A percentile compares a stretch with the other conserved stretches of the same genome.
phyloP scores from a whole-genome alignment of 495 filamentous ascomycete genomes.

The Penicillium robsamsonii region DNA sequence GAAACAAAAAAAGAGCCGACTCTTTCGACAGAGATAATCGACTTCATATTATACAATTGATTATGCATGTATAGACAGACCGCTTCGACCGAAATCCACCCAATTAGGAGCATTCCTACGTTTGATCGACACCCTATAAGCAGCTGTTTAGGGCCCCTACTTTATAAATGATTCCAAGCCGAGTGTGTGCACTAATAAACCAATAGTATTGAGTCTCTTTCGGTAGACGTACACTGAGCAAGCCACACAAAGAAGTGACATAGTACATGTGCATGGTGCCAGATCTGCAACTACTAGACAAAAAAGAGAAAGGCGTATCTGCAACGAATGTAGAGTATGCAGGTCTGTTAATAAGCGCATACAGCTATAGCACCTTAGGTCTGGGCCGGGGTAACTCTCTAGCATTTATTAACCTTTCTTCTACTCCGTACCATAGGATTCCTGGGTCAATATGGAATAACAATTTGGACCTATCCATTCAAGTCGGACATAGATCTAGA shows the following conservation, averaged over 20 bases:
- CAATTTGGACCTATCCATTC: not conserved
- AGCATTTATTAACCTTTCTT: not conserved
- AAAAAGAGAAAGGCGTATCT: constrained; percentile 13
- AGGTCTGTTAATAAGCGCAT: not conserved
- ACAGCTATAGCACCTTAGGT: too few relatives aligned
- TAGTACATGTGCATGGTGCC: constrained; percentile 13
- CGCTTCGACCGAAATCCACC: constrained; percentile 53
- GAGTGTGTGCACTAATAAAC: constrained; percentile 56
- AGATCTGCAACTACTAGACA: constrained; percentile 9
- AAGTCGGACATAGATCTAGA: not conserved
- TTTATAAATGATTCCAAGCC: constrained; percentile 49
- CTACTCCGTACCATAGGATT: not conserved
- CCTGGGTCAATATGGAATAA: not conserved
- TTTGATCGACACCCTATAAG: constrained; percentile 55
- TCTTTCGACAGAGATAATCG: not conserved
- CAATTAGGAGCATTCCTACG: constrained; percentile 56
- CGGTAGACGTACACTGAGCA: constrained; percentile 42
- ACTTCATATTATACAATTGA: constrained; percentile 24
- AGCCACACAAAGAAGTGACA: constrained; percentile 21
- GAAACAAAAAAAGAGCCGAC: too few relatives aligned
- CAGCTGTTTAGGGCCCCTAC: constrained; percentile 47
- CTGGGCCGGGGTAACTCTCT: too few relatives aligned
- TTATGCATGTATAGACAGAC: constrained; percentile 39
- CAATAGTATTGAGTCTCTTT: constrained; percentile 59
- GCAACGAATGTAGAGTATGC: constrained; percentile 19